Evolutionary conservation across 441 rosid genomes (phyloP).

Genomic region (Lepidium campestre): DNA sequence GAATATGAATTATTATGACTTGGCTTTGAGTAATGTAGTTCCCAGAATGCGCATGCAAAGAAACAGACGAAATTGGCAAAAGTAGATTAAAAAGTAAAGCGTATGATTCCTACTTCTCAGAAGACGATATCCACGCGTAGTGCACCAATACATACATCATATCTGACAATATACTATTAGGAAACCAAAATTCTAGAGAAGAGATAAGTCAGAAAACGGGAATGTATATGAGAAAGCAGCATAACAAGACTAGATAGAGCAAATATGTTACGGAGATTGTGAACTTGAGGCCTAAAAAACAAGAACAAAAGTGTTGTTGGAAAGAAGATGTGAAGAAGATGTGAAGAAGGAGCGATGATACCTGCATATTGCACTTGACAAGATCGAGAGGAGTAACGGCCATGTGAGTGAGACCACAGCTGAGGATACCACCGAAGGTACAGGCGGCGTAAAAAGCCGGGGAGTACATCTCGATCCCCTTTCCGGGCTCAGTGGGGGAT

Average conservation of each 20-base stretch:
- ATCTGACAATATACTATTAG: no score
- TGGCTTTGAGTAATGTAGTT: not conserved
- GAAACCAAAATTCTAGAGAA: no score
- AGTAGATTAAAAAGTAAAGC: not conserved
- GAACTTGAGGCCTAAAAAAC: no score
- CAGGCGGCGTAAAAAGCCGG: slow-evolving; percentile 85
- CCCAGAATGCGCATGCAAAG: not conserved
- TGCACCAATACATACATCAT: no score
- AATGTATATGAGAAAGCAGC: no score
- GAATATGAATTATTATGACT: not conserved
- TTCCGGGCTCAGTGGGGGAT: slow-evolving; percentile 59
- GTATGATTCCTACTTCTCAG: not conserved
- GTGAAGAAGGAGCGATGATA: not conserved
- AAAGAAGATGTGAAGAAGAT: not conserved
- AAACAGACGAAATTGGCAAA: no score
- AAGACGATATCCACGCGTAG: no score
- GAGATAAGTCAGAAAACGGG: no score
- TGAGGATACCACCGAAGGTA: slow-evolving; percentile 72
- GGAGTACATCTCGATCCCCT: slow-evolving; percentile 74
- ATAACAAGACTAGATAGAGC: no score
- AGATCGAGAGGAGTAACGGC: slow-evolving; percentile 90
- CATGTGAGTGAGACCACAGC: slow-evolving; percentile 93
- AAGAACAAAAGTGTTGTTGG: not conserved
- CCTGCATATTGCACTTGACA: slow-evolving; percentile 95
- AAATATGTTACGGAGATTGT: no score